Conservation (phyloP, 441 rosid species). For the California macrophylla region DNA sequence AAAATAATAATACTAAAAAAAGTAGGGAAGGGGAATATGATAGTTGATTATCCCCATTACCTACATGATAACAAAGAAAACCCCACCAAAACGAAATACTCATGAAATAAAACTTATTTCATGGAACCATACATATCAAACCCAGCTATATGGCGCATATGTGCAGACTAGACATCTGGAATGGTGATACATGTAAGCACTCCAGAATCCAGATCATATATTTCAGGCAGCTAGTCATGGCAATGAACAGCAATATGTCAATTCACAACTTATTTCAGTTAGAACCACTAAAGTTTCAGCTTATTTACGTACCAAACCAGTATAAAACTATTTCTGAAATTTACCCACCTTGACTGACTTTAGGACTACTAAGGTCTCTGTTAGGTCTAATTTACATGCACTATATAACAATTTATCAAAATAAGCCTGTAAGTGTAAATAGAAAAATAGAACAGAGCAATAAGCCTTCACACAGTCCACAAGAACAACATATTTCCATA, state of each 20-base stretch:
- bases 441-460: background rate
- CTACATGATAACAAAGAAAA: too few species aligned
- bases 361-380: constrained; percentile 2
- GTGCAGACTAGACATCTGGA: background rate
- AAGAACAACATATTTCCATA: background rate
- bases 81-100: too few species aligned
- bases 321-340: background rate
- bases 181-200: background rate
- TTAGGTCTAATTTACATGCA: background rate
- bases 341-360: background rate
- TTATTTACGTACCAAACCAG: background rate
- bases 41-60: too few species aligned
- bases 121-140: background rate
- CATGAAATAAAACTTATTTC: background rate
- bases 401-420: background rate
- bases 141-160: background rate
- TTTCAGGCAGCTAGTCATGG: background rate
- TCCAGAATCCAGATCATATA: background rate
- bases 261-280: background rate
- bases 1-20: too few species aligned
- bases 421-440: background rate
- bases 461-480: background rate
- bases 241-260: background rate
- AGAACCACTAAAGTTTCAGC: background rate
- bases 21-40: too few species aligned